Percentiles rank a stretch among this genome's conserved stretches.
Evolutionary conservation across 2,329 filamentous ascomycete genomes (phyloP).

Genomic region (Cordyceps cicadae): DNA sequence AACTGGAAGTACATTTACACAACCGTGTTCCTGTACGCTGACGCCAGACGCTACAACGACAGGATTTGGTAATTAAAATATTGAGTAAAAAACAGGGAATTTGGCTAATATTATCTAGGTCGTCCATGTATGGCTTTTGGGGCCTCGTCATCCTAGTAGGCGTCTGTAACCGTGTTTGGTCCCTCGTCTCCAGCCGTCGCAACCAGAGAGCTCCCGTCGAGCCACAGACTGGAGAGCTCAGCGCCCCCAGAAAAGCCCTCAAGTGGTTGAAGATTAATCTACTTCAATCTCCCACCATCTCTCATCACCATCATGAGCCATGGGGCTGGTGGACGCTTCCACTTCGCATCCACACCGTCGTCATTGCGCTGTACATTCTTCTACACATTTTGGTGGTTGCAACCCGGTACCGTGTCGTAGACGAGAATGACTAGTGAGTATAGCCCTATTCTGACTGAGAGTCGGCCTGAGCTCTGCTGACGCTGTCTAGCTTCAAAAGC

Average conservation of each 20-base stretch:
- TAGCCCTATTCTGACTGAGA: not conserved
- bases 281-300: constrained; percentile 12
- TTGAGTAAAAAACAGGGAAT: not conserved
- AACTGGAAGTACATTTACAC: constrained; percentile 13
- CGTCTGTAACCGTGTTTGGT: constrained; percentile 10
- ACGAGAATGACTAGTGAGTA: constrained; percentile 25
- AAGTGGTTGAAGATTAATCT: constrained; percentile 12
- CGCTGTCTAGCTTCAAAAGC: not conserved
- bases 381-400: constrained; percentile 24
- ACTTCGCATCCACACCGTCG: constrained; percentile 26
- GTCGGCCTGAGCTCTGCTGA: constrained; percentile 20
- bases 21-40: constrained; percentile 6
- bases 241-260: not conserved
- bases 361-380: constrained; percentile 24
- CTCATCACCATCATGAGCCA: constrained; percentile 15
- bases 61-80: constrained; percentile 3
- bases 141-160: constrained; percentile 12
- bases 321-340: constrained; percentile 30
- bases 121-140: constrained; percentile 15
- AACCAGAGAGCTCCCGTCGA: not conserved
- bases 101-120: not conserved
- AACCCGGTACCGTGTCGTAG: constrained; percentile 23
- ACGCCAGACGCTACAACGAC: constrained; percentile 10
- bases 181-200: not conserved
- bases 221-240: not conserved